These are phyloP conservation scores for Tulasnella sp. DNA, from an alignment of 768 basidiomycete genomes.

Conservation along the genomic window DNA sequence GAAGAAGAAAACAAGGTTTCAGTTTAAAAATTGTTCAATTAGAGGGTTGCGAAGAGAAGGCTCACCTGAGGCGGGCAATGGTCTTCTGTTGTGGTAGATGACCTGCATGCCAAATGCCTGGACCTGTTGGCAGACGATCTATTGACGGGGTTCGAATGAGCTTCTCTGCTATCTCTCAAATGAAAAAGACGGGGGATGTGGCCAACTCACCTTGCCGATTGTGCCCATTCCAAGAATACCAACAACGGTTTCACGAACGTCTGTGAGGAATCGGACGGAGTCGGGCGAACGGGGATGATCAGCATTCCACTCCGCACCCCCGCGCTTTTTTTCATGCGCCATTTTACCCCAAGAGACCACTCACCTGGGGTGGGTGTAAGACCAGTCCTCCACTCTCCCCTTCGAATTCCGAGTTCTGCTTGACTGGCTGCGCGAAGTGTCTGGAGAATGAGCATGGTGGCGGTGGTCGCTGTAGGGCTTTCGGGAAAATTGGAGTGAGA, in stretches of 20 bases:
- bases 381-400: slow-evolving; percentile 23
- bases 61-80: slow-evolving; percentile 24
- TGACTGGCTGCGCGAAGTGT: slow-evolving; percentile 24
- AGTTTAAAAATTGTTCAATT: neutral
- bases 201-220: slow-evolving; percentile 29
- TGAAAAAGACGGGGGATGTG: neutral
- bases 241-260: slow-evolving; percentile 24
- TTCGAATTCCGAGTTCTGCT: slow-evolving; percentile 23
- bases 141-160: neutral
- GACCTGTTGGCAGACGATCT: slow-evolving; percentile 23
- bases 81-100: slow-evolving; percentile 30
- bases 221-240: slow-evolving; percentile 35
- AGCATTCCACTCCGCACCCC: neutral
- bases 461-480: slow-evolving; percentile 22
- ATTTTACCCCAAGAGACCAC: slow-evolving; percentile 1
- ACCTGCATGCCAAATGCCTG: slow-evolving; percentile 30
- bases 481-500: slow-evolving; percentile 7
- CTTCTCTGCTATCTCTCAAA: neutral
- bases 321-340: neutral
- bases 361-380: slow-evolving; percentile 19
- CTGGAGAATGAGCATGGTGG: slow-evolving; percentile 25
- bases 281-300: neutral
- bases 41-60: neutral
- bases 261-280: slow-evolving; percentile 7
- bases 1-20: neutral